phyloP scores from a whole-genome alignment of 148 eudicot species.

The Arbutus unedo region DNA sequence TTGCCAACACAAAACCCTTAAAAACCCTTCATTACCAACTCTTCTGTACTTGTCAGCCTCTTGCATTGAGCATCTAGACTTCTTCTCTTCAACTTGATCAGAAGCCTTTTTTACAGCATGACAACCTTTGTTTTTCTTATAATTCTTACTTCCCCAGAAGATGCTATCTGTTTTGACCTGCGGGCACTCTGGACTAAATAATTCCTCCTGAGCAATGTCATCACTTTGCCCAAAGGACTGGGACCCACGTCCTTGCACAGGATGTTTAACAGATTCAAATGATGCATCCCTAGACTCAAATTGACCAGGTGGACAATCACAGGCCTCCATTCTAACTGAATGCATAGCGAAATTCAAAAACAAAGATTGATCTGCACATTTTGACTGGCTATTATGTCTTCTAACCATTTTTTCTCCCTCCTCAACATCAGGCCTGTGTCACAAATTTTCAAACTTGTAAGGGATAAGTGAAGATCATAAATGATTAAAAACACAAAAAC shows the following conservation, averaged over 20 bases:
- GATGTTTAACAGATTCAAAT: constrained; percentile 42
- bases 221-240: constrained; percentile 29
- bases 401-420: constrained; percentile 89
- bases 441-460: constrained; percentile 9
- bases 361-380: constrained; percentile 76
- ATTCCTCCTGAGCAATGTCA: constrained; percentile 32
- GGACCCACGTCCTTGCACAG: constrained; percentile 23
- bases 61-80: constrained; percentile 58
- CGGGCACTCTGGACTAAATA: constrained; percentile 29
- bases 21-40: constrained; percentile 59
- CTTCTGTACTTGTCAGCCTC: constrained; percentile 78
- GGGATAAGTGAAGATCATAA: not conserved
- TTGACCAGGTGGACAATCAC: constrained; percentile 81
- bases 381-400: constrained; percentile 64
- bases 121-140: constrained; percentile 52
- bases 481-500: constrained; percentile 13
- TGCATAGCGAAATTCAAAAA: constrained; percentile 95
- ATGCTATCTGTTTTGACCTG: constrained; percentile 42
- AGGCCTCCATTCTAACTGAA: constrained; percentile 99
- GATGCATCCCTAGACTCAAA: constrained; percentile 26
- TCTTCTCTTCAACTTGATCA: constrained; percentile 60
- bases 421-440: constrained; percentile 84
- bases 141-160: constrained; percentile 63
- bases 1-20: constrained; percentile 88
- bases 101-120: constrained; percentile 60